Evolutionary conservation across 2,329 filamentous ascomycete genomes (phyloP).

Genomic region (Phaeosphaeriaceae sp.): DNA sequence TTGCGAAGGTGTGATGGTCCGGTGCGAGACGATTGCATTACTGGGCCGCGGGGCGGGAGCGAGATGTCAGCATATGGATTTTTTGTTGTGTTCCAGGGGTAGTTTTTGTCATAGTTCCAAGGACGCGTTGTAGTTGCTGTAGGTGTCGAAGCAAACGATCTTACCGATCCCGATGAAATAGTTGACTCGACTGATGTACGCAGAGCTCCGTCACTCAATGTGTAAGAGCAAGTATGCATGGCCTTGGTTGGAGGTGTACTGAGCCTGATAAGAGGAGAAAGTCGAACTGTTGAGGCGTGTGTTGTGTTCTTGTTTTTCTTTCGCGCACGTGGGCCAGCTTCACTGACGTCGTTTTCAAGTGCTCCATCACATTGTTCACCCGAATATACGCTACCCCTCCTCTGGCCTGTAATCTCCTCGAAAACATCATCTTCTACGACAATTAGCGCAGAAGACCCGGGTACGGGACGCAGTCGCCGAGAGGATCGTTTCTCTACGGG

Average conservation of each 20-base stretch:
- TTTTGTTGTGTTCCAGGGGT: constrained; percentile 51
- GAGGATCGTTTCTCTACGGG: constrained; percentile 44
- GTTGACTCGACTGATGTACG: constrained; percentile 26
- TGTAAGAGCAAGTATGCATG: constrained; percentile 32
- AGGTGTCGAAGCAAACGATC: constrained; percentile 32
- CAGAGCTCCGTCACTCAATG: constrained; percentile 22
- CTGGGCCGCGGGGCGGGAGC: constrained; percentile 43
- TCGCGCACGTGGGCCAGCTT: constrained; percentile 16
- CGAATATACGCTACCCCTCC: constrained; percentile 13
- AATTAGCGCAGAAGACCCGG: constrained; percentile 39
- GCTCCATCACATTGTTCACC: constrained; percentile 12
- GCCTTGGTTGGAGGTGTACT: constrained; percentile 31
- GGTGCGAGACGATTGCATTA: constrained; percentile 33
- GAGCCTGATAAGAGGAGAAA: constrained; percentile 29
- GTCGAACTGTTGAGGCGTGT: constrained; percentile 19
- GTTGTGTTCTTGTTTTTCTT: constrained; percentile 10
- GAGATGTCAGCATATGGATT: constrained; percentile 49
- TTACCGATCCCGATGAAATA: constrained; percentile 34
- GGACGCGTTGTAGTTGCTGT: constrained; percentile 48
- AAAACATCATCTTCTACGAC: constrained; percentile 44
- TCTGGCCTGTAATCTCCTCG: constrained; percentile 36
- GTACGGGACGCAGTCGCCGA: constrained; percentile 42
- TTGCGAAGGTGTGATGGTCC: constrained; percentile 41
- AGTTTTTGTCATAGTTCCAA: constrained; percentile 58
- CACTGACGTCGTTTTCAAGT: constrained; percentile 11